Evolutionary conservation across 805 yeast genomes (phyloP).

Genomic region (Maudiozyma turicensis): DNA sequence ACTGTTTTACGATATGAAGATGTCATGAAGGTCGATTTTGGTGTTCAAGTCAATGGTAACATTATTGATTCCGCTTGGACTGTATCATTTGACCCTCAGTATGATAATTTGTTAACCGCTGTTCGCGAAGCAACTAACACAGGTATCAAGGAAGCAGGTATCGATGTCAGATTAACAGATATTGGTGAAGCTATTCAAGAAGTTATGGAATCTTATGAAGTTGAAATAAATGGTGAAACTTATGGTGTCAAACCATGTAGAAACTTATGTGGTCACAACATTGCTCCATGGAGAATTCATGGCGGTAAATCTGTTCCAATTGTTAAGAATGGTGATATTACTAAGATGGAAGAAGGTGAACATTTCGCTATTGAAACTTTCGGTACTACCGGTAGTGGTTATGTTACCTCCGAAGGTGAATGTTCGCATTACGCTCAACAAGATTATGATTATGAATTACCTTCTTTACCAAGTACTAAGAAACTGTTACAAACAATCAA

Average conservation of each 20-base stretch:
- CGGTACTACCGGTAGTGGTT: conserved; percentile 93
- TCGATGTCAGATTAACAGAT: conserved; percentile 89
- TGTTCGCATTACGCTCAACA: conserved; percentile 84
- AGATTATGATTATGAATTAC: conserved; percentile 30
- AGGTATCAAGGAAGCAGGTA: conserved; percentile 87
- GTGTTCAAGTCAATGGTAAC: conserved; percentile 91
- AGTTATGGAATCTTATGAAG: conserved; percentile 93
- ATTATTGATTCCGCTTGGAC: conserved; percentile 96
- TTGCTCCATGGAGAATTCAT: conserved; percentile 75
- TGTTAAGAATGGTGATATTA: conserved; percentile 83
- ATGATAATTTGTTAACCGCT: conserved; percentile 71
- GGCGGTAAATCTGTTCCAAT: conserved; percentile 96
- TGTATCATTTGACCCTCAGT: conserved; percentile 72
- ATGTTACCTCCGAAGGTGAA: conserved; percentile 79
- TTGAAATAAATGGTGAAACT: conserved; percentile 78
- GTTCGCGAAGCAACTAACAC: conserved; percentile 91
- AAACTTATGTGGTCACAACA: conserved; percentile 91
- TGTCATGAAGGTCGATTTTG: conserved; percentile 93
- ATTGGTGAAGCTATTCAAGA: conserved; percentile 95
- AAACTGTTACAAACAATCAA: conserved; percentile 61
- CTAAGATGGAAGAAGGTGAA: conserved; percentile 99
- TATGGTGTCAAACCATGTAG: conserved; percentile 82
- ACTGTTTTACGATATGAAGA: conserved; percentile 74
- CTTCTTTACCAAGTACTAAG: conserved; percentile 53
- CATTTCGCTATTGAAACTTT: conserved; percentile 97